A percentile compares a stretch with the other conserved stretches of the same genome.
Evolutionary conservation across 257 asterid species (phyloP).

Genomic region (Capsicum rhomboideum): DNA sequence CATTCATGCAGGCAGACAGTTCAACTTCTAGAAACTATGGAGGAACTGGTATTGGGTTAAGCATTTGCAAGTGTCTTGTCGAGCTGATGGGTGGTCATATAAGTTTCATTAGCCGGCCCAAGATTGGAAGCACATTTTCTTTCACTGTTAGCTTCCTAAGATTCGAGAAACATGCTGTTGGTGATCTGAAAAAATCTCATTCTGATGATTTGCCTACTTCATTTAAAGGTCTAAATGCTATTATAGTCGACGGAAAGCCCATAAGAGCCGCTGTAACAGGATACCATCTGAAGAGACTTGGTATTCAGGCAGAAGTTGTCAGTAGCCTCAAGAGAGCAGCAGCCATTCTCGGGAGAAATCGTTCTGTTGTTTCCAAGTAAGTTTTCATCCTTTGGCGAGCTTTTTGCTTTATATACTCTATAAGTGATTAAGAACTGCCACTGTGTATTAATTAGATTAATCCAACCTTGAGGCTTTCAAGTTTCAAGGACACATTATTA

Average conservation of each 20-base stretch:
- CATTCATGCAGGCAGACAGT: slow-evolving; percentile 98
- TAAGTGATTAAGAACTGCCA: background rate
- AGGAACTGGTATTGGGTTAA: slow-evolving; percentile 92
- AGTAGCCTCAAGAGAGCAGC: slow-evolving; percentile 40
- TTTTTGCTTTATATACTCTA: background rate
- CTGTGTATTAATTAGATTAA: background rate
- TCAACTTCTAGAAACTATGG: slow-evolving; percentile 88
- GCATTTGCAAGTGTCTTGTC: slow-evolving; percentile 86
- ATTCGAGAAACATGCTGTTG: slow-evolving; percentile 28
- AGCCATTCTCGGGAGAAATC: slow-evolving; percentile 28
- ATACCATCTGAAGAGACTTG: slow-evolving; percentile 80
- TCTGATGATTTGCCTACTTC: slow-evolving; percentile 47
- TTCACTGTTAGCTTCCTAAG: slow-evolving; percentile 51
- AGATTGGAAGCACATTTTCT: slow-evolving; percentile 82
- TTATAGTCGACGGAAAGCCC: slow-evolving; percentile 64
- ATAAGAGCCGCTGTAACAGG: slow-evolving; percentile 77
- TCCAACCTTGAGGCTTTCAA: background rate
- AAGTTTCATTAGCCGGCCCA: slow-evolving; percentile 65
- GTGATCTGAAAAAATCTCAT: slow-evolving; percentile 33
- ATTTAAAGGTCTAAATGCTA: slow-evolving; percentile 59
- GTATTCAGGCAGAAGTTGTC: slow-evolving; percentile 51
- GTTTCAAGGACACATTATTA: background rate
- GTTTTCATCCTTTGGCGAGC: slow-evolving; percentile 2
- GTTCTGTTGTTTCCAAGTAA: slow-evolving; percentile 41
- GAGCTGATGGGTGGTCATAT: slow-evolving; percentile 93